Evolutionary conservation across 176 grass and related monocot genomes (phyloP).

Genomic region (Triticum turgidum): DNA sequence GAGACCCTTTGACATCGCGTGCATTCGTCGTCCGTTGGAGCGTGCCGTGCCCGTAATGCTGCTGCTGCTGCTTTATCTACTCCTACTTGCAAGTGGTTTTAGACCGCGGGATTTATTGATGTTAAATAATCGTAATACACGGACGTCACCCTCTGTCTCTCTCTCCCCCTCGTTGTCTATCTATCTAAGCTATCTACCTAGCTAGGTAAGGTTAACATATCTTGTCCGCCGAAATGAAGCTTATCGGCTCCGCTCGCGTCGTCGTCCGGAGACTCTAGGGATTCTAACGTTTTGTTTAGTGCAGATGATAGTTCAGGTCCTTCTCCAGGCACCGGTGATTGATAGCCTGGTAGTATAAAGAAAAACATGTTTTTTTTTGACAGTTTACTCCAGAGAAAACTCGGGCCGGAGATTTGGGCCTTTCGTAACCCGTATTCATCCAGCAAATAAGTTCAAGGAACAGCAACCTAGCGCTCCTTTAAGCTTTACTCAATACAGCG

Average conservation of each 20-base stretch:
- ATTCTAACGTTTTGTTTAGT: not conserved
- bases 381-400: no score
- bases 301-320: not conserved
- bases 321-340: no score
- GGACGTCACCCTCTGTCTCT: not conserved
- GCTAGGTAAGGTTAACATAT: not conserved
- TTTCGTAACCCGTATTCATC: no score
- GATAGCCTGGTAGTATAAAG: no score
- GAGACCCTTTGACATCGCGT: not conserved
- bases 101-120: not conserved
- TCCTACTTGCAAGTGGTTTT: not conserved
- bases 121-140: not conserved
- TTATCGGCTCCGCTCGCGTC: not conserved
- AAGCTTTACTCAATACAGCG: no score
- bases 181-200: no score
- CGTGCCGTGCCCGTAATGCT: conserved; percentile 21
- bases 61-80: not conserved
- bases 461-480: no score
- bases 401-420: no score
- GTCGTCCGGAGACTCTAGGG: not conserved
- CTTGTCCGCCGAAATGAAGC: not conserved
- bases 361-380: no score
- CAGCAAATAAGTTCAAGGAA: no score
- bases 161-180: not conserved
- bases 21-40: not conserved